A percentile compares a stretch with the other conserved stretches of the same genome.
These are phyloP conservation scores for Cutaneotrichosporon sp. DNA, from an alignment of 1,284 basidiomycete species.

Conservation along the genomic window DNA sequence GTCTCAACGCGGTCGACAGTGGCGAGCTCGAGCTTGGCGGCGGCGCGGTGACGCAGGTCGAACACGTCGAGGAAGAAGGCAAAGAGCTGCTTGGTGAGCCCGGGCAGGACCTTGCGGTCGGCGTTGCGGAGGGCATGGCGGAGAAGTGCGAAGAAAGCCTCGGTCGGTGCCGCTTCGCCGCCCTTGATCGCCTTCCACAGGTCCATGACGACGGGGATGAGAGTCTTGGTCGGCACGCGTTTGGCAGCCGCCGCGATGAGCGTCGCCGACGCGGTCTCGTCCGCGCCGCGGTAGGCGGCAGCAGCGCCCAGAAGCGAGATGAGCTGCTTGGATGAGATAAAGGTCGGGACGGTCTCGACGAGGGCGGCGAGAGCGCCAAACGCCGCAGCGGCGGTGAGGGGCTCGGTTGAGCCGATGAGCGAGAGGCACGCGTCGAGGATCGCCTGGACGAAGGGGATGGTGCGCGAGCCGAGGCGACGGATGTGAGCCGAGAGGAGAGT, in stretches of 20 bases:
- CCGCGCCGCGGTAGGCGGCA: constrained; percentile 37
- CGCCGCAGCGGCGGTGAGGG: constrained; percentile 26
- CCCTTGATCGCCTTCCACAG: constrained; percentile 49
- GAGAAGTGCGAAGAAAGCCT: constrained; percentile 66
- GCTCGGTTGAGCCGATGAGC: constrained; percentile 50
- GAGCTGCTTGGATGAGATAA: constrained; percentile 53
- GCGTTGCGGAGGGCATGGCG: constrained; percentile 66
- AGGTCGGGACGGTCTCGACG: constrained; percentile 52
- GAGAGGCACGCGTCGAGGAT: constrained; percentile 63
- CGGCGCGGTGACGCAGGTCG: constrained; percentile 58
- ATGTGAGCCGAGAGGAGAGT: constrained; percentile 55
- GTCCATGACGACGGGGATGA: constrained; percentile 63
- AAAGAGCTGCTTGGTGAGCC: constrained; percentile 71
- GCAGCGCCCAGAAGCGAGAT: constrained; percentile 47
- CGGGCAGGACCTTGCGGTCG: constrained; percentile 64
- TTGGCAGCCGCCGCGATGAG: constrained; percentile 64
- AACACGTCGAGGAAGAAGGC: constrained; percentile 80
- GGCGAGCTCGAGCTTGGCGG: constrained; percentile 37
- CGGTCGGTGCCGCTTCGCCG: constrained; percentile 34
- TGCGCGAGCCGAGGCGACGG: constrained; percentile 73
- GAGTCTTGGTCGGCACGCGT: constrained; percentile 64
- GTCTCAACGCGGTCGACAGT: constrained; percentile 51
- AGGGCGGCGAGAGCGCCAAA: constrained; percentile 38
- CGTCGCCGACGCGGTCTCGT: constrained; percentile 26
- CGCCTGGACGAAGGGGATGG: constrained; percentile 77